These are phyloP conservation scores for Mucor ambiguus DNA, from an alignment of 371 early-diverging fungal species.

Conservation along the genomic window DNA sequence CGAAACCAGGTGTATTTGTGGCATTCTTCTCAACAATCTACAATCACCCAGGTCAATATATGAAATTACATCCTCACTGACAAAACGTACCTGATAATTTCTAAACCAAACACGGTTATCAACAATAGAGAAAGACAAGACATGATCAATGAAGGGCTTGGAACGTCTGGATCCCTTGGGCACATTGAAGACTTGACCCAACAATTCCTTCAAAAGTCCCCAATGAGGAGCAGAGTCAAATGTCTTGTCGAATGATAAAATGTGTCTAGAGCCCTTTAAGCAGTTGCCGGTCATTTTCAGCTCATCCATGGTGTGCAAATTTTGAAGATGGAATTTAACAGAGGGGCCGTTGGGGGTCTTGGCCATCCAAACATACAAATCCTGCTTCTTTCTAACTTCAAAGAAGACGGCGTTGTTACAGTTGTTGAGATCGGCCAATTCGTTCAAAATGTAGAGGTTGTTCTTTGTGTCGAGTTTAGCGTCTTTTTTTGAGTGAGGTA, in stretches of 20 bases:
- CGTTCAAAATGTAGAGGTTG: slow-evolving; percentile 88
- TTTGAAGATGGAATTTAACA: slow-evolving; percentile 93
- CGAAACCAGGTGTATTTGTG: slow-evolving; percentile 53
- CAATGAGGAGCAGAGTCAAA: slow-evolving; percentile 89
- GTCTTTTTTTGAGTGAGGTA: slow-evolving; percentile 96
- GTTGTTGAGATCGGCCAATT: slow-evolving; percentile 94
- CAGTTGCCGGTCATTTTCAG: slow-evolving; percentile 97
- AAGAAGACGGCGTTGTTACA: slow-evolving; percentile 97
- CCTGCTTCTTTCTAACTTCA: slow-evolving; percentile 90
- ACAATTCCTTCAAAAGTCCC: slow-evolving; percentile 86
- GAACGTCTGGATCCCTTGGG: slow-evolving; percentile 87
- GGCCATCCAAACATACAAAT: slow-evolving; percentile 95
- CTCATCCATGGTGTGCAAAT: slow-evolving; percentile 98
- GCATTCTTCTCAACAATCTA: slow-evolving; percentile 60
- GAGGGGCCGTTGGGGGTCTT: slow-evolving; percentile 96
- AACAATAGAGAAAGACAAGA: slow-evolving; percentile 86
- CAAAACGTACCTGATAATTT: slow-evolving; percentile 82
- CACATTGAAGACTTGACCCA: slow-evolving; percentile 88
- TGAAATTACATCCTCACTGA: not conserved
- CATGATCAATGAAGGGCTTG: slow-evolving; percentile 97
- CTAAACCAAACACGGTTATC: slow-evolving; percentile 95
- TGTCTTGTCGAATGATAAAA: slow-evolving; percentile 90
- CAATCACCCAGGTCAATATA: too few relatives aligned
- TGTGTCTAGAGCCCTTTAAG: slow-evolving; percentile 94
- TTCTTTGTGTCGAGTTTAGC: slow-evolving; percentile 92